Evolutionary conservation across 805 yeast genomes (phyloP).

Genomic region (Myxozyma monticola): DNA sequence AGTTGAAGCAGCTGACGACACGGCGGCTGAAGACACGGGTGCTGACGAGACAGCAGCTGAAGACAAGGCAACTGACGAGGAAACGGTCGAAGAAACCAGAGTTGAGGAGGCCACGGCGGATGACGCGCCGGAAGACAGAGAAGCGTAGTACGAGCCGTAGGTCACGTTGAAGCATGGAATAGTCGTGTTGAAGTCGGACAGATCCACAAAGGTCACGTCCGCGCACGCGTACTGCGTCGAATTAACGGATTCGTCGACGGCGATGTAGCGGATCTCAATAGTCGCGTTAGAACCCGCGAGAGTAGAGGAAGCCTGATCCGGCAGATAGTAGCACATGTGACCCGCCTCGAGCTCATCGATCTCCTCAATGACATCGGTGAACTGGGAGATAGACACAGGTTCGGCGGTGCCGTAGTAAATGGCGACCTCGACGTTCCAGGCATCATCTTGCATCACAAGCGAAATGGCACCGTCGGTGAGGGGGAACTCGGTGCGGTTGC

Average conservation of each 20-base stretch:
- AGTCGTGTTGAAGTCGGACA: conserved; percentile 11
- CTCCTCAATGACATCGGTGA: conserved; percentile 38
- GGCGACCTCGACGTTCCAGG: conserved; percentile 45
- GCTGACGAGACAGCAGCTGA: conserved; percentile 2
- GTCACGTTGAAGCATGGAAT: conserved; percentile 31
- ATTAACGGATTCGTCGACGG: conserved; percentile 43
- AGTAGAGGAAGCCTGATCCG: conserved; percentile 44
- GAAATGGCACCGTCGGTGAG: conserved; percentile 51
- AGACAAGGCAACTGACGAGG: neutral
- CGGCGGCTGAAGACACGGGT: too few species aligned
- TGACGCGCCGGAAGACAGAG: conserved; percentile 2
- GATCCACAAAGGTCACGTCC: conserved; percentile 45
- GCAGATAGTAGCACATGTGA: conserved; percentile 50
- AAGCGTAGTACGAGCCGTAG: conserved; percentile 14
- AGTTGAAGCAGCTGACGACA: neutral
- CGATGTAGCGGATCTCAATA: conserved; percentile 47
- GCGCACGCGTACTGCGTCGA: conserved; percentile 50
- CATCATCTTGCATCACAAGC: conserved; percentile 46
- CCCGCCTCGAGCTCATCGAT: conserved; percentile 40
- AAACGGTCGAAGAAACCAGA: neutral
- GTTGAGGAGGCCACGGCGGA: neutral
- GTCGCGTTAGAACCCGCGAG: conserved; percentile 47
- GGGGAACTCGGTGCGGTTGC: conserved; percentile 49
- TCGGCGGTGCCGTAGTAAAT: conserved; percentile 44
- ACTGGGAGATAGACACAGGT: conserved; percentile 46